Percentiles rank a stretch among this genome's conserved stretches.
Conservation (phyloP, 1,284 basidiomycete genomes). For the Ustilago shanxiensis region DNA sequence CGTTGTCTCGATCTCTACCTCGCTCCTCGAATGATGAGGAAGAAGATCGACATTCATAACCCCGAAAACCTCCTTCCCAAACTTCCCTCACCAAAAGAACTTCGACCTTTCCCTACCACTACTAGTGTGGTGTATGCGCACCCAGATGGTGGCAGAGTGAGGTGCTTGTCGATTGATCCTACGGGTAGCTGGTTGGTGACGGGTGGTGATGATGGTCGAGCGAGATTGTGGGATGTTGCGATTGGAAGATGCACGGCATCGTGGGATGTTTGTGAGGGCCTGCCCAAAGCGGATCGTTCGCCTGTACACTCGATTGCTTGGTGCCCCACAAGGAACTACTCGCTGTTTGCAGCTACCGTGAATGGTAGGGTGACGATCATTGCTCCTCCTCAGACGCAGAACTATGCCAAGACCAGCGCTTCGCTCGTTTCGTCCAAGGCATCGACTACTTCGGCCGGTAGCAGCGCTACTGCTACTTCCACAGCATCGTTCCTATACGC, state of each 20-base stretch:
- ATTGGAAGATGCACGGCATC: slow-evolving; percentile 89
- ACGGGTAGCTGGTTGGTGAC: slow-evolving; percentile 91
- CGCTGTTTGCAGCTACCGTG: slow-evolving; percentile 80
- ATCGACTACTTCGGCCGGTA: slow-evolving; percentile 54
- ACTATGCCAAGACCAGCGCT: slow-evolving; percentile 72
- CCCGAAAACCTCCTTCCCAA: slow-evolving; percentile 92
- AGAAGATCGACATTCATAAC: slow-evolving; percentile 69
- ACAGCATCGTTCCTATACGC: slow-evolving; percentile 61
- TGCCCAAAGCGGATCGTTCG: slow-evolving; percentile 58
- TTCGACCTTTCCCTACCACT: slow-evolving; percentile 94
- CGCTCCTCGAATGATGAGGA: slow-evolving; percentile 82
- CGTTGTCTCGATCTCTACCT: slow-evolving; percentile 97
- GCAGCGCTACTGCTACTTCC: slow-evolving; percentile 55
- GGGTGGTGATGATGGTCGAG: slow-evolving; percentile 89
- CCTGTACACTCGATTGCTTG: slow-evolving; percentile 87
- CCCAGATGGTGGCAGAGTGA: slow-evolving; percentile 76
- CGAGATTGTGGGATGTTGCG: slow-evolving; percentile 92
- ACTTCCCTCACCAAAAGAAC: slow-evolving; percentile 90
- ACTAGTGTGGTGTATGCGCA: slow-evolving; percentile 82
- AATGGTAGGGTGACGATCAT: slow-evolving; percentile 80
- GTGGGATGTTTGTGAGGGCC: slow-evolving; percentile 78
- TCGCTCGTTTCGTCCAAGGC: slow-evolving; percentile 67
- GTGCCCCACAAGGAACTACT: slow-evolving; percentile 89
- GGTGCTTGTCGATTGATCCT: slow-evolving; percentile 85
- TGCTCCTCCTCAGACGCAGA: slow-evolving; percentile 76